Conservation (phyloP, 2,329 filamentous ascomycete species). For the Colletotrichum sp. region DNA sequence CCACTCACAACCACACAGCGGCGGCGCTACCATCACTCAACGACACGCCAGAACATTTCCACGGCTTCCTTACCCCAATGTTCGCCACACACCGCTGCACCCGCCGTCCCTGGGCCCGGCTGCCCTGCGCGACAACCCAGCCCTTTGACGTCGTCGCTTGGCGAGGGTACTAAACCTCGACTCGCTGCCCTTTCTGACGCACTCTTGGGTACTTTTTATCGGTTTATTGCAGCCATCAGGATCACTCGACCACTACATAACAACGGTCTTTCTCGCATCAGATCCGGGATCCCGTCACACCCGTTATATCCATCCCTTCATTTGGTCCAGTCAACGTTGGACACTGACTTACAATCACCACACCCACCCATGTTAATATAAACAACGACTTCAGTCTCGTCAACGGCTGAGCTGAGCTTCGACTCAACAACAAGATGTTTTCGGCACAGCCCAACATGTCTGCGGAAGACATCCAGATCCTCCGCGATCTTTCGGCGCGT, state of each 20-base stretch:
- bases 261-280: not conserved
- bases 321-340: not conserved
- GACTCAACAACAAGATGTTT: not conserved
- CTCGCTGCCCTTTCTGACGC: not conserved
- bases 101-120: not conserved
- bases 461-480: not conserved
- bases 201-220: not conserved
- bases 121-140: not conserved
- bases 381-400: not conserved
- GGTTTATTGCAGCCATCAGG: not conserved
- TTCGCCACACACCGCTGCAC: conserved; percentile 1
- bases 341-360: not conserved
- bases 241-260: not conserved
- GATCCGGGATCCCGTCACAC: not conserved
- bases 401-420: not conserved
- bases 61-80: not conserved
- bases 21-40: not conserved
- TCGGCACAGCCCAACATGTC: not conserved
- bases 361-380: not conserved
- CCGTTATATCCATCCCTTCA: not conserved
- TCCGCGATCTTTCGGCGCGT: conserved; percentile 2
- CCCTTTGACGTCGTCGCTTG: conserved; percentile 8
- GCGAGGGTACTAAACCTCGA: conserved; percentile 7
- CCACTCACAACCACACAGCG: not conserved
- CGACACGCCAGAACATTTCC: not conserved